A percentile compares a stretch with the other conserved stretches of the same genome.
Conservation (phyloP, 257 asterid genomes). For the Handroanthus guayacan region DNA sequence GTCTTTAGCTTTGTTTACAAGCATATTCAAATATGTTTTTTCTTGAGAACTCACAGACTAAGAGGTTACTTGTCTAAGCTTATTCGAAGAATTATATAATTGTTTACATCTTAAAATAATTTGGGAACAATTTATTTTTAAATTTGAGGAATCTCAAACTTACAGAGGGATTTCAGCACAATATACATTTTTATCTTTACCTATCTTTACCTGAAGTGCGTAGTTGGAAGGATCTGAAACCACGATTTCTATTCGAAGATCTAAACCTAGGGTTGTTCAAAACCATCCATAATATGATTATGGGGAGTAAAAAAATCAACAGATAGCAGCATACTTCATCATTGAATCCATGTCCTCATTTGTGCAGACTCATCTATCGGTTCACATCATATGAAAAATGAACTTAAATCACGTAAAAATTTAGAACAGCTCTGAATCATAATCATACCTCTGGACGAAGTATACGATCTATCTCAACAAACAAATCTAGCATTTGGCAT, state of each 20-base stretch:
- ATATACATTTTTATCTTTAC: background rate
- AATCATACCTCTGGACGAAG: constrained; percentile 96
- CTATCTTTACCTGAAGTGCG: background rate
- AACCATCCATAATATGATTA: background rate
- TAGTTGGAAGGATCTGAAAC: background rate
- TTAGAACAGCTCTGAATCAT: constrained; percentile 7
- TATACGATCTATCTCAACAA: constrained; percentile 90
- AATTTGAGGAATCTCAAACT: too few relatives aligned
- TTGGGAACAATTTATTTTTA: too few relatives aligned
- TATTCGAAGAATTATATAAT: too few relatives aligned
- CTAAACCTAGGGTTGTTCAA: background rate
- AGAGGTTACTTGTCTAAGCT: too few relatives aligned
- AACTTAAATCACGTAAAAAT: background rate
- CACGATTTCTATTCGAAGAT: background rate
- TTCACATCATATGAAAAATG: background rate
- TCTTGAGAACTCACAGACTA: too few relatives aligned
- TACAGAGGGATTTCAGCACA: too few relatives aligned
- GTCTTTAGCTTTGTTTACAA: too few relatives aligned
- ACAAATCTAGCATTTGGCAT: constrained; percentile 78
- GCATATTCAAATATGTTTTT: too few relatives aligned
- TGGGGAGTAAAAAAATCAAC: background rate
- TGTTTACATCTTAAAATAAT: too few relatives aligned
- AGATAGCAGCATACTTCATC: background rate
- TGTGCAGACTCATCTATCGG: constrained; percentile 26
- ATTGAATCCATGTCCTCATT: constrained; percentile 8